Base-by-base conservation (phyloP, 1,139 yeast genomes). In the Magnusiomyces fungicola region DNA sequence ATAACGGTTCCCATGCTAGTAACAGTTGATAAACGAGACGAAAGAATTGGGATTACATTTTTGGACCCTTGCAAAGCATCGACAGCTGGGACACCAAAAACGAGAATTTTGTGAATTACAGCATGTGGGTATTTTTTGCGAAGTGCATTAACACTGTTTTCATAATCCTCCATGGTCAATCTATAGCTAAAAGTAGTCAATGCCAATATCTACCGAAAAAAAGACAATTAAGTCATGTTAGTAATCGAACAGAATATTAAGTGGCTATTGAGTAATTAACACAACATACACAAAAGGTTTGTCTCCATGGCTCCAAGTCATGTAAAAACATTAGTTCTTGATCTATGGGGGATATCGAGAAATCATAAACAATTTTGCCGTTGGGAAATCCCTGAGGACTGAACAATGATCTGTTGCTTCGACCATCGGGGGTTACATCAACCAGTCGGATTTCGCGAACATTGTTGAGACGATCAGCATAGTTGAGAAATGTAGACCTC, bases 271-370 rank as follows among this genome's bases (percentile, higher is more conserved):
- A n/a, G n/a, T n/a, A n/a, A n/a, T n/a, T n/a, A n/a, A n/a, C n/a
- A n/a, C n/a, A 7, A 44, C 54, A 44, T 49, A 52, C 54, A 29
- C 54, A 49, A 40, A 63, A 49, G 29, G 66, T 64, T 63, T 88
- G 88, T 48, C 97, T 69, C 65, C 76, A 87, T 1, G 96, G 96
- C 65, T 92, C 97, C 56, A 90, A 80, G 65, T 90, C 97, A 58
- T 85, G 87, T 49, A 90, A 69, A 53, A 85, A 83, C 9, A 80
- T 68, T 21, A 75, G 70, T 47, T 81, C 86, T 23, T 73, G 70
- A 52, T 83, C 87, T 12, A 76, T 75, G 30, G 70, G 64, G 1
- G 74, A 59, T 0, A 77, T 66, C 22, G 65, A 68, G 55, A 80
- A 79, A 50, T 83, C 83, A 58, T 76, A 83, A 16, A 79, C 63